A percentile compares a stretch with the other conserved stretches of the same genome.
Evolutionary conservation across 306 rosid species (phyloP).

Genomic region (Cicer yamashitae): DNA sequence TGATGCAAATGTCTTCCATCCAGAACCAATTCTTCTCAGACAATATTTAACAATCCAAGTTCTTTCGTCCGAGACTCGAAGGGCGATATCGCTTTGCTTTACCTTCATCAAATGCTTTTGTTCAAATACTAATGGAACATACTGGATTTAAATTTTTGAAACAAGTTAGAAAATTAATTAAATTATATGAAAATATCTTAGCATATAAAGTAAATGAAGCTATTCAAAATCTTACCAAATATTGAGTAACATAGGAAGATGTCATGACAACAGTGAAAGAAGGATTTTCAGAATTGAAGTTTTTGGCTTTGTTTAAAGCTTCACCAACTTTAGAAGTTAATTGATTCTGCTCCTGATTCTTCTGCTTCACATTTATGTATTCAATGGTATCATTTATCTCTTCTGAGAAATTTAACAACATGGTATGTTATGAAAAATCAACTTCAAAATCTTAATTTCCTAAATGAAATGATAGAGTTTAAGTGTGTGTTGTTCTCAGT

Average conservation of each 20-base stretch:
- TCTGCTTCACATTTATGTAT: neutral
- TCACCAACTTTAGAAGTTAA: neutral
- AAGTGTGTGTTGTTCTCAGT: no score
- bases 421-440: neutral
- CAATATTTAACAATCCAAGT: neutral
- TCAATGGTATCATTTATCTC: neutral
- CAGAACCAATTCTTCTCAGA: neutral
- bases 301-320: neutral
- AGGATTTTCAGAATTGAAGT: slow-evolving; percentile 18
- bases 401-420: slow-evolving; percentile 15
- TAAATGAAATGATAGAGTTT: neutral
- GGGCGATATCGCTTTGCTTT: neutral
- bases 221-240: slow-evolving; percentile 17
- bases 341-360: neutral
- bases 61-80: slow-evolving; percentile 16
- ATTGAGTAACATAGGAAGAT: neutral
- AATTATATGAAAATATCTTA: neutral
- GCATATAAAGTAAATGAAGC: neutral
- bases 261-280: slow-evolving; percentile 16
- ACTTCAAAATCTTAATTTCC: neutral
- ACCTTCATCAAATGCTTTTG: slow-evolving; percentile 6
- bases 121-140: slow-evolving; percentile 11
- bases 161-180: slow-evolving; percentile 11
- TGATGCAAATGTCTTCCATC: slow-evolving; percentile 51
- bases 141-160: slow-evolving; percentile 3